Conservation (phyloP, 1,284 basidiomycete species). For the Psilocybe mexicana region DNA sequence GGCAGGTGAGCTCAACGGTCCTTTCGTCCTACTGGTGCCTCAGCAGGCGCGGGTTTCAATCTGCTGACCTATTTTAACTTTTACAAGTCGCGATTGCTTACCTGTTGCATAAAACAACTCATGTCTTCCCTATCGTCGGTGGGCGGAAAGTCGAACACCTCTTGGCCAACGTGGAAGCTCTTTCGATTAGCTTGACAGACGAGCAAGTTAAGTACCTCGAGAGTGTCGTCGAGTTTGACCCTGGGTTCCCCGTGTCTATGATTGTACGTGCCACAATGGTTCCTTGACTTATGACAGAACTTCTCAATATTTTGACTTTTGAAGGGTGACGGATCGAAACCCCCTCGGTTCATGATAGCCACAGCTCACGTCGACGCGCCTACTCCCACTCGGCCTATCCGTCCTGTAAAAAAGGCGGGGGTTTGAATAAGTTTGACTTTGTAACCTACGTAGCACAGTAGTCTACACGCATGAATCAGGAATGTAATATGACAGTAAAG, state of each 20-base stretch:
- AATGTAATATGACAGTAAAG: no score
- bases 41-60: no score
- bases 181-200: background rate
- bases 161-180: background rate
- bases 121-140: background rate
- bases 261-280: background rate
- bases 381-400: background rate
- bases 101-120: background rate
- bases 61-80: background rate
- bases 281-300: background rate
- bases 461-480: no score
- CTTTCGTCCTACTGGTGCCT: no score
- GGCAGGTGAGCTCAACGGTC: conserved; percentile 25
- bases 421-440: no score
- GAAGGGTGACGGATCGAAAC: background rate
- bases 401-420: background rate
- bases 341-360: background rate
- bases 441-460: no score
- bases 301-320: background rate
- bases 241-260: background rate
- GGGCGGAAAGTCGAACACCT: background rate
- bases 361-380: background rate
- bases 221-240: background rate
- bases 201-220: background rate
- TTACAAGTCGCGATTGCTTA: background rate